Evolutionary conservation across 2,329 filamentous ascomycete genomes (phyloP), one percentile per base, ranked within the genome.

Genomic region (Lasiodiplodia sp.): DNA sequence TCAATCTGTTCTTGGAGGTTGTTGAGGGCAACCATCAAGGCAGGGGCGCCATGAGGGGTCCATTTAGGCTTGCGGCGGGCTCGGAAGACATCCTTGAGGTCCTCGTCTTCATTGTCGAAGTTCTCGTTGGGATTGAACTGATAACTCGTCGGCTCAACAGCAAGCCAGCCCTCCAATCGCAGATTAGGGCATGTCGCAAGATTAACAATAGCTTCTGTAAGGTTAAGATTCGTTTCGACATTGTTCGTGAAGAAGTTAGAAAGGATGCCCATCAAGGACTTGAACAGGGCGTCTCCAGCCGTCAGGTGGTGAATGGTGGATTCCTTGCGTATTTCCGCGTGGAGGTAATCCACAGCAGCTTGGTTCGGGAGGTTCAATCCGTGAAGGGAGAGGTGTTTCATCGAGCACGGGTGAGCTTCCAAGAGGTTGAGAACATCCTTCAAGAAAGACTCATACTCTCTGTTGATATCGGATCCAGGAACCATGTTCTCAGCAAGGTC

Each of bases 161-260:
- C 83, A 37, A 98, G 83, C 95, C 96, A 99, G n/a, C 92, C 92
- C 75, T 97, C 93, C 14, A 97, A 85, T 23, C 90, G 89, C 75
- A 97, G 91, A 71, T 92, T 92, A 6, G 93, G 92, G 73, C 96
- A 98, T 0, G 92, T 89, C 12, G 92, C 92, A 51, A 99, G 84
- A 72, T 93, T 91, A 34, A 96, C 87, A 53, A 98, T 84, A 0
- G 92, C 87, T 74, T 96, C 92, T 0, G 95, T 98, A 1, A 97
- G 84, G 0, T 91, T 92, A 3, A 99, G 82, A 73, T 99, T 99
- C 2, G 92, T 94, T 73, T 97, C 93, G 2, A 98, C 89, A 2
- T 93, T 91, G 74, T 99, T 99, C 5, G 92, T 86, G 73, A 97
- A 93, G 75, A 98, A 99, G 0, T 86, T 90, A 55, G 91, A 86